Evolutionary conservation across 768 basidiomycete genomes (phyloP), one percentile per base, ranked within the genome.

Genomic region (Termitomyces sp.): DNA sequence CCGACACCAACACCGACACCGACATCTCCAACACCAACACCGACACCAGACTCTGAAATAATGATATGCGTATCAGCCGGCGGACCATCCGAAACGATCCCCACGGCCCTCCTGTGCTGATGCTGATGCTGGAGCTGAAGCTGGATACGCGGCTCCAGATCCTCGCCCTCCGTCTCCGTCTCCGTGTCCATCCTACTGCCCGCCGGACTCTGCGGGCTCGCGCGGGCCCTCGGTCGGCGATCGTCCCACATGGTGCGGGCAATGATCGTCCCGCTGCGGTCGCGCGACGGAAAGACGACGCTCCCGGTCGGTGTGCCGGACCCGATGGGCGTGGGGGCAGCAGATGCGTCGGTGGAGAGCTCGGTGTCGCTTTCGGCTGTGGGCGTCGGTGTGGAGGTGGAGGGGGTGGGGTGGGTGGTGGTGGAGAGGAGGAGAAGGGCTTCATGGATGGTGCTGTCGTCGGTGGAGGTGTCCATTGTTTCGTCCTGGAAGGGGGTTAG

Each of bases 81-180:
- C 0, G 73, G 70, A 39, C 70, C 72, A 47, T 76, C 74, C 0
- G 76, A 73, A 1, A 76, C 73, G 48, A 78, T 78, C 1, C 75
- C 76, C 0, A 77, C 76, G 64, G 68, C 52, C 68, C 66, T 40
- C 53, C 66, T 66, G 61, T 65, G n/a, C n/a, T n/a, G n/a, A n/a
- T n/a, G n/a, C n/a, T n/a, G n/a, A n/a, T n/a, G n/a, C n/a, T n/a
- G n/a, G n/a, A n/a, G n/a, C n/a, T n/a, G 55, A 5, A 34, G 3
- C 59, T 39, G 63, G 55, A 35, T 69, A 28, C 46, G 27, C 40
- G 66, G 2, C 63, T 73, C 74, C 68, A 79, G 77, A 49, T 78
- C 76, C 35, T 89, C 88, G 49, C 88, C 89, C 66, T 94, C 90
- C 0, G 88, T 86, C 70, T 91, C 89, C 0, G 88, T 86, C 56